A percentile compares a stretch with the other conserved stretches of the same genome.
Conservation (phyloP, 805 yeast genomes). For the Wickerhamomyces chaumierensis region DNA sequence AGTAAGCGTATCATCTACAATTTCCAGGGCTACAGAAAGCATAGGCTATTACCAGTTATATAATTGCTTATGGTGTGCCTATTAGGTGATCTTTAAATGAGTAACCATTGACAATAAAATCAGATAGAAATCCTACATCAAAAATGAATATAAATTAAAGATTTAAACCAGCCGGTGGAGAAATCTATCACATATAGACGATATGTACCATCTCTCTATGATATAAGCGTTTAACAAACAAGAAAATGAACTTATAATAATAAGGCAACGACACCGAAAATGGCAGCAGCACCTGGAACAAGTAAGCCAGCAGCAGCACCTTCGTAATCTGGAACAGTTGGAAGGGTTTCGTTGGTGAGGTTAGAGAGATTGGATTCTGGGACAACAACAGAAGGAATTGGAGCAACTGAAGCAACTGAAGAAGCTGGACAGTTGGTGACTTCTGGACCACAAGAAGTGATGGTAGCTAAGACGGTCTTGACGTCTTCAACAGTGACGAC, state of each 20-base stretch:
- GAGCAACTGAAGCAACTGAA: constrained; percentile 4
- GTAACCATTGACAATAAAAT: too few relatives aligned
- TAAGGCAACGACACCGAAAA: constrained; percentile 19
- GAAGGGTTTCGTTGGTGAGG: constrained; percentile 14
- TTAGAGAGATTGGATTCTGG: constrained; percentile 2
- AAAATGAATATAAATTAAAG: too few relatives aligned
- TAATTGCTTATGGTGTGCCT: too few relatives aligned
- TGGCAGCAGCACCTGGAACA: constrained; percentile 21
- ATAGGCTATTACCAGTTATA: too few relatives aligned
- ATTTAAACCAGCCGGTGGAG: too few relatives aligned
- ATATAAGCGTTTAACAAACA: too few relatives aligned
- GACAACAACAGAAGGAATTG: constrained; percentile 8
- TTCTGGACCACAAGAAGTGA: constrained; percentile 7
- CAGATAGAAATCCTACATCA: too few relatives aligned
- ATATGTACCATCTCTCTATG: too few relatives aligned
- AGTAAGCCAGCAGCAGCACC: constrained; percentile 18
- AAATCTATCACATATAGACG: too few relatives aligned
- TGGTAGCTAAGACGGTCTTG: constrained; percentile 5
- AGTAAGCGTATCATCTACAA: too few relatives aligned
- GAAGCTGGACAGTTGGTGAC: constrained; percentile 9
- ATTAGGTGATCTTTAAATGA: too few relatives aligned
- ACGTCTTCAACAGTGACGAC: constrained; percentile 7
- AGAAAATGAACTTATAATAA: constrained; percentile 14
- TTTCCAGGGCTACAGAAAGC: too few relatives aligned
- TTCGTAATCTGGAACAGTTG: constrained; percentile 17